Percentiles rank a stretch among this genome's conserved stretches.
Conservation (phyloP, 1,139 yeast genomes). For the Diutina siamensis region DNA sequence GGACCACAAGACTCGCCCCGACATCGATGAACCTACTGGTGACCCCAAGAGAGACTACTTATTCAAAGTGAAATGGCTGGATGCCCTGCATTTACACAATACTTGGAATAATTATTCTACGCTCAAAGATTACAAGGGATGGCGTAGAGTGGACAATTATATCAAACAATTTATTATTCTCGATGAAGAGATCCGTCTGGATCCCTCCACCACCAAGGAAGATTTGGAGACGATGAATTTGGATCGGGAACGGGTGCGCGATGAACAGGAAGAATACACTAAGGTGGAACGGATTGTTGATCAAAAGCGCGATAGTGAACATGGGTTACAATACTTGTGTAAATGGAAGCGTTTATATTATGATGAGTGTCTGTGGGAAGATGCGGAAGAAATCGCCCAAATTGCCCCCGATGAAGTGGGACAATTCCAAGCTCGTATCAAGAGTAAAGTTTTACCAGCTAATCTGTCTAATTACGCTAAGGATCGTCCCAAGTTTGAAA, state of each 20-base stretch:
- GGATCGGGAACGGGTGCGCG: constrained; percentile 74
- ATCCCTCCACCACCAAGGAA: constrained; percentile 74
- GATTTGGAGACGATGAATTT: constrained; percentile 90
- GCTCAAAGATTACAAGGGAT: constrained; percentile 53
- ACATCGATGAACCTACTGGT: constrained; percentile 26
- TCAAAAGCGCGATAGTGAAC: constrained; percentile 54
- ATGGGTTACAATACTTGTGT: constrained; percentile 68
- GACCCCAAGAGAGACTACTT: constrained; percentile 52
- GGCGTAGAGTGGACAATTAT: constrained; percentile 82
- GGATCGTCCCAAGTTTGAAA: constrained; percentile 82
- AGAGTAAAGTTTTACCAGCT: constrained; percentile 77
- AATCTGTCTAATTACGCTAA: constrained; percentile 60
- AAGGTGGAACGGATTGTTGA: constrained; percentile 86
- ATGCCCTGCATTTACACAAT: constrained; percentile 82
- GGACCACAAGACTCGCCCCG: constrained; percentile 37
- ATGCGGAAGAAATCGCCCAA: constrained; percentile 75
- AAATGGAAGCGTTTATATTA: constrained; percentile 92
- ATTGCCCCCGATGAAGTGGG: constrained; percentile 79
- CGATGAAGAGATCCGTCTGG: constrained; percentile 67
- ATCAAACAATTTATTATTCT: constrained; percentile 63
- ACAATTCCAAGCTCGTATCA: constrained; percentile 68
- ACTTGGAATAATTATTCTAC: constrained; percentile 77
- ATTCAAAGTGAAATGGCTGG: constrained; percentile 78
- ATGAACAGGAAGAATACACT: constrained; percentile 74
- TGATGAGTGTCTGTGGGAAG: constrained; percentile 97